These are phyloP conservation scores for Trichoderma arundinaceum DNA, from an alignment of 2,329 filamentous ascomycete species.

Conservation along the genomic window DNA sequence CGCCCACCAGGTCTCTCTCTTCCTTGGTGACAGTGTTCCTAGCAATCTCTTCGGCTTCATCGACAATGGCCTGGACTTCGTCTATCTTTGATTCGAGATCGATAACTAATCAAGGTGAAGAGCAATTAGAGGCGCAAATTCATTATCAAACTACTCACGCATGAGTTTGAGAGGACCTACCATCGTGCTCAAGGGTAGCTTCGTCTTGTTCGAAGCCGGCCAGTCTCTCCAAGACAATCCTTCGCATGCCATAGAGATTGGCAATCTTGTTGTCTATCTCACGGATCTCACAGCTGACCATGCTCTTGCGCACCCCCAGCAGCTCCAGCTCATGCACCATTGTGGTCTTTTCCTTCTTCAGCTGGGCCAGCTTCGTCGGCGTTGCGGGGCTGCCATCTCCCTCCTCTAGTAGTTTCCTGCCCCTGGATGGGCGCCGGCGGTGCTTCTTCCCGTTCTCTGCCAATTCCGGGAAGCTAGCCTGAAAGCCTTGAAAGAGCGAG, in stretches of 20 bases:
- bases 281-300: conserved; percentile 93
- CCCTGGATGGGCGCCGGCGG: conserved; percentile 72
- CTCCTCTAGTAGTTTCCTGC: conserved; percentile 76
- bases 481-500: conserved; percentile 95
- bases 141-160: not conserved
- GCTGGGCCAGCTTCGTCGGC: conserved; percentile 70
- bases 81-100: conserved; percentile 68
- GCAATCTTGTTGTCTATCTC: conserved; percentile 98
- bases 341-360: conserved; percentile 79
- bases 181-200: conserved; percentile 84
- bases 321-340: conserved; percentile 89
- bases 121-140: not conserved
- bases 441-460: conserved; percentile 73
- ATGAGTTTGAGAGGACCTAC: conserved; percentile 54
- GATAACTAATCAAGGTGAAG: conserved; percentile 54
- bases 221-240: conserved; percentile 85
- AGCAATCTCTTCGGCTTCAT: conserved; percentile 63
- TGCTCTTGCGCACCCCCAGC: conserved; percentile 91
- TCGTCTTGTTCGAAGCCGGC: conserved; percentile 91
- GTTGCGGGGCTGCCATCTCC: conserved; percentile 58
- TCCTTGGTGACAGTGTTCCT: conserved; percentile 58
- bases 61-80: conserved; percentile 63
- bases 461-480: conserved; percentile 79
- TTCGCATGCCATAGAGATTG: conserved; percentile 90
- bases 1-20: conserved; percentile 59